Conservation (phyloP, 495 filamentous ascomycete species). For the Neurospora sp. region DNA sequence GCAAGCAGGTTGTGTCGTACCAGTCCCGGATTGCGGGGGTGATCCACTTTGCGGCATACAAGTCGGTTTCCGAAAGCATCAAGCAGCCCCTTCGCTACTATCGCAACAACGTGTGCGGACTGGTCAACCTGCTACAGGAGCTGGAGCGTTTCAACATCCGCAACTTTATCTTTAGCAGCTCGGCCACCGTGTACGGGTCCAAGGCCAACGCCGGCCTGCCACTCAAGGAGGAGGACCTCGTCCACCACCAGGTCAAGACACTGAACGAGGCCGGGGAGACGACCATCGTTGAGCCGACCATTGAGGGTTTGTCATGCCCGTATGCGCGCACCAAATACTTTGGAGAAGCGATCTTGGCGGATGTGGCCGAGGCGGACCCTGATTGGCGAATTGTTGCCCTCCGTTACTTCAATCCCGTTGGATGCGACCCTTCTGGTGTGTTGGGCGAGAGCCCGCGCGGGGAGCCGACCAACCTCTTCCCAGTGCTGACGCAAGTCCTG, state of each 20-base stretch:
- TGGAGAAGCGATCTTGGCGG: constrained; percentile 53
- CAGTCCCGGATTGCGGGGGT: constrained; percentile 47
- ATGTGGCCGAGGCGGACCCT: constrained; percentile 47
- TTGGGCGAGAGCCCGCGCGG: constrained; percentile 56
- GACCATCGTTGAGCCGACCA: constrained; percentile 4
- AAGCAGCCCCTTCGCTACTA: constrained; percentile 50
- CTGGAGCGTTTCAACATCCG: constrained; percentile 50
- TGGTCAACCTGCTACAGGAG: constrained; percentile 47
- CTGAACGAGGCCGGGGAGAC: background rate
- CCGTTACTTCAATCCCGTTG: constrained; percentile 60
- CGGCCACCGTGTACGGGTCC: constrained; percentile 52
- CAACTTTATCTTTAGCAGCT: constrained; percentile 57
- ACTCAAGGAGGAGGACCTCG: constrained; percentile 49
- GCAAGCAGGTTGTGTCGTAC: constrained; percentile 31
- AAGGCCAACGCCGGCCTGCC: constrained; percentile 42
- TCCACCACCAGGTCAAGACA: constrained; percentile 42
- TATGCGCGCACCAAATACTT: constrained; percentile 61
- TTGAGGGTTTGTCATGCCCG: constrained; percentile 49
- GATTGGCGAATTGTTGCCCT: constrained; percentile 52
- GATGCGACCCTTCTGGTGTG: constrained; percentile 52
- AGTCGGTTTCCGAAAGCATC: constrained; percentile 42
- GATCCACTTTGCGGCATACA: constrained; percentile 56
- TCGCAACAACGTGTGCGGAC: constrained; percentile 53
- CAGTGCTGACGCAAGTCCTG: constrained; percentile 50
- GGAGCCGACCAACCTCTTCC: constrained; percentile 52